These are phyloP conservation scores for Apiotrichum montevideense DNA, from an alignment of 1,284 basidiomycete species.

Conservation along the genomic window DNA sequence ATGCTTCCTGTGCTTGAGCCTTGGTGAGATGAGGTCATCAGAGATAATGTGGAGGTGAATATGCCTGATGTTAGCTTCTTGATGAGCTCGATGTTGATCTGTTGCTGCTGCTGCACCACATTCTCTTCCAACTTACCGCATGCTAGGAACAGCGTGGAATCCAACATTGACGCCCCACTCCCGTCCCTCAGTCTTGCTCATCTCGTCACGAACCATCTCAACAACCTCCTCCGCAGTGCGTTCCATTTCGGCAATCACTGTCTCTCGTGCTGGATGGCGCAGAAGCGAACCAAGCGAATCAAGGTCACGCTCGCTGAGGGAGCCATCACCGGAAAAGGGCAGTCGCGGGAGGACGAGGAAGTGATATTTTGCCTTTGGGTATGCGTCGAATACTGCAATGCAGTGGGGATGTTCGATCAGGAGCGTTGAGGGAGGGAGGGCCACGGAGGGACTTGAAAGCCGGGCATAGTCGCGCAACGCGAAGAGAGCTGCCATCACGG, in stretches of 20 bases:
- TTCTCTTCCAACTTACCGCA: conserved; percentile 46
- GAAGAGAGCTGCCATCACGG: conserved; percentile 39
- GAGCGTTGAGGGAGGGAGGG: conserved; percentile 57
- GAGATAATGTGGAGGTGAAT: conserved; percentile 84
- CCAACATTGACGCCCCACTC: conserved; percentile 74
- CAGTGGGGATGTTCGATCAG: conserved; percentile 59
- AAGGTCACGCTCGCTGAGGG: conserved; percentile 46
- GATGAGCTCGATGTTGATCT: too few relatives aligned
- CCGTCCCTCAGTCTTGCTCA: conserved; percentile 69
- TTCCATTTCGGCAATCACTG: conserved; percentile 56
- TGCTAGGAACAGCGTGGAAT: conserved; percentile 72
- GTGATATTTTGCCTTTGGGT: conserved; percentile 78
- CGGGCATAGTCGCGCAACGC: conserved; percentile 61
- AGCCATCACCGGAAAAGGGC: conserved; percentile 32
- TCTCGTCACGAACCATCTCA: conserved; percentile 68
- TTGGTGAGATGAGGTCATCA: conserved; percentile 65
- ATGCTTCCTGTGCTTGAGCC: conserved; percentile 85
- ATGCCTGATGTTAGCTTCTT: conserved; percentile 54
- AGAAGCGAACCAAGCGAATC: conserved; percentile 60
- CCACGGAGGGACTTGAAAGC: conserved; percentile 49
- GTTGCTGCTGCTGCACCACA: too few relatives aligned
- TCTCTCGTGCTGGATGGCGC: conserved; percentile 45
- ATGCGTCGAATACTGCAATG: conserved; percentile 75
- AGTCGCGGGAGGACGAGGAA: conserved; percentile 67
- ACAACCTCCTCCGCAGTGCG: conserved; percentile 56